Evolutionary conservation across 176 grass and related monocot species (phyloP).

Genomic region (Ensete glaucum): DNA sequence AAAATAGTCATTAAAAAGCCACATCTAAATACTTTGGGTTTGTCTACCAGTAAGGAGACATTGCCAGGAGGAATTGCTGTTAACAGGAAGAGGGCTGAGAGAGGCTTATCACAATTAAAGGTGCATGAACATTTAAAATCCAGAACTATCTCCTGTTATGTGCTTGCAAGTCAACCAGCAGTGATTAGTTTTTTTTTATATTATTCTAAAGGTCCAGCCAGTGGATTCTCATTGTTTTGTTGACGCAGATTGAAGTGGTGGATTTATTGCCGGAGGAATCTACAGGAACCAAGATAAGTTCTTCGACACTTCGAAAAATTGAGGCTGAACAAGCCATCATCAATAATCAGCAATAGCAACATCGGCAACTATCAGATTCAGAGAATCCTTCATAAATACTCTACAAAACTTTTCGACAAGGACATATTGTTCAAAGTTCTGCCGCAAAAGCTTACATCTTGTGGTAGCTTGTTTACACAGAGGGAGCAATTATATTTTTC

Average conservation of each 20-base stretch:
- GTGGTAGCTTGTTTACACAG: too few species aligned
- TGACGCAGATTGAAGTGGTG: conserved; percentile 61
- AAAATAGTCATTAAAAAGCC: background rate
- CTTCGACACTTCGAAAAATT: conserved; percentile 57
- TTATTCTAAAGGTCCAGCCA: too few species aligned
- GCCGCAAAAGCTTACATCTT: too few species aligned
- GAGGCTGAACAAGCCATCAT: conserved; percentile 32
- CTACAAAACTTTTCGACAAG: background rate
- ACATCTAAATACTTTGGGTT: background rate
- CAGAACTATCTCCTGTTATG: background rate
- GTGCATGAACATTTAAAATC: conserved; percentile 17
- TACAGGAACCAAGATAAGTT: conserved; percentile 75
- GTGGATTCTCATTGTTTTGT: background rate
- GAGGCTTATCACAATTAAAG: conserved; percentile 57
- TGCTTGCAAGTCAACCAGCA: background rate
- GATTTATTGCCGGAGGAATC: conserved; percentile 55
- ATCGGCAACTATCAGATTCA: background rate
- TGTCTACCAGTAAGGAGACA: conserved; percentile 63
- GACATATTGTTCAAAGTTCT: too few species aligned
- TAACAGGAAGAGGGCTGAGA: conserved; percentile 80
- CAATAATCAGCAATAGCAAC: background rate
- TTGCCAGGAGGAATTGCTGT: conserved; percentile 60
- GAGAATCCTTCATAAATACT: background rate
- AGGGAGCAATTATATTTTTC: too few species aligned
- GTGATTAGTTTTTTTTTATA: background rate